Base-by-base conservation (phyloP, 2,329 filamentous ascomycete species). In the Trichophyton mentagrophytes region DNA sequence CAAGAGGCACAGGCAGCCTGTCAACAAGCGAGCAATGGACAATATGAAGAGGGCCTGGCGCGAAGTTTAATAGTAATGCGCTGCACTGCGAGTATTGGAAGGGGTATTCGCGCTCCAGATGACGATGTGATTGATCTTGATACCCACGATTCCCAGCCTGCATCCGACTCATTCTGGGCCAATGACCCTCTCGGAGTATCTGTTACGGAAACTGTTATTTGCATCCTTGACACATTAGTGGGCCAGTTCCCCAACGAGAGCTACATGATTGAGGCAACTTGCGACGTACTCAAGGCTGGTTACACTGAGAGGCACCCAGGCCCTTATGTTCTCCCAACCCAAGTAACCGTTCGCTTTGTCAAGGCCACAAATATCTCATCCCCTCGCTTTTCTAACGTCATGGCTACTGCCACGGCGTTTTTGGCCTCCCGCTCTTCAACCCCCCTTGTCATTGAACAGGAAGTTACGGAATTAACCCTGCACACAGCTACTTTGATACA, bases 351-450 rank as follows among this genome's bases (percentile, higher is more conserved):
- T 22, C 69, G 72, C 22, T 75, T 78, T 53, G 71, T 78, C 47
- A 73, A 70, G 70, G 70, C 55, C 69, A 73, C 17, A 64, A 74
- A 20, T 69, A 73, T 3, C 73, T 59, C 56, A 9, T 64, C 64
- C 7, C 56, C 64, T 56, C 61, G 63, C 9, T 64, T 66, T 60
- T 59, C 62, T 1, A 69, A 72, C 33, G 72, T 76, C 11, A 77
- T 78, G 75, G 71, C 69, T 15, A 77, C 75, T 3, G 76, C 76
- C 5, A 75, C 76, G 1, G 73, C 76, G 20, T 78, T 77, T 62
- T 66, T 78, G 33, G 74, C 76, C 17, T 77, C 76, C 8, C 72
- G 76, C 53, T 68, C 70, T 15, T 65, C 68, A n/a, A 71, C 72
- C 47, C 67, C 72, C 3, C 67, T 70, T 47, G 65, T 67, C 8